Evolutionary conservation across 140 eudicot species (phyloP).

Genomic region (Stevia rebaudiana): DNA sequence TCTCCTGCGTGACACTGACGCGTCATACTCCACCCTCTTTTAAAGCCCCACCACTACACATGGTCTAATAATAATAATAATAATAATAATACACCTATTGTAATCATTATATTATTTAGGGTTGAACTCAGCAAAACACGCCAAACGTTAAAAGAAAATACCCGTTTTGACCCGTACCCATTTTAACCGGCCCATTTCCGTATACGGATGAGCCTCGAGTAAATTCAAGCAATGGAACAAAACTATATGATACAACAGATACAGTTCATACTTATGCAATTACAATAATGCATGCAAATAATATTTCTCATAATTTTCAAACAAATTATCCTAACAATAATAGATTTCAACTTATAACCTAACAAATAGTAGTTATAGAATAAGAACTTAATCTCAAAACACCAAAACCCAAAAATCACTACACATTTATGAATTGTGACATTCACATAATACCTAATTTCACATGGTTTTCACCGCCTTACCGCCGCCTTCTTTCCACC

Average conservation of each 20-base stretch:
- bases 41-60: too few species aligned
- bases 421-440: conserved; percentile 9
- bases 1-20: too few species aligned
- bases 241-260: not conserved
- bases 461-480: conserved; percentile 33
- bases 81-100: too few species aligned
- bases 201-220: too few species aligned
- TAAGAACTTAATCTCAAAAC: conserved; percentile 11
- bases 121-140: too few species aligned
- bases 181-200: too few species aligned
- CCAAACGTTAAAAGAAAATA: too few species aligned
- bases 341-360: conserved; percentile 13
- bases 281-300: conserved; percentile 7
- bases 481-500: conserved; percentile 70
- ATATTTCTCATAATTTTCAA: conserved; percentile 10
- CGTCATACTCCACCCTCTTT: too few species aligned
- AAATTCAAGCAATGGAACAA: too few species aligned
- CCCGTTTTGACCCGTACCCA: too few species aligned
- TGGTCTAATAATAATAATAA: too few species aligned
- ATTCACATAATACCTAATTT: conserved; percentile 15
- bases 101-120: too few species aligned
- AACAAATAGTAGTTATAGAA: conserved; percentile 6
- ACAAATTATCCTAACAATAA: conserved; percentile 13
- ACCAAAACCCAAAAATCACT: conserved; percentile 18
- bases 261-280: not conserved